Base-by-base conservation (phyloP, 2,329 filamentous ascomycete species). In the Ploettnerulaceae sp. region DNA sequence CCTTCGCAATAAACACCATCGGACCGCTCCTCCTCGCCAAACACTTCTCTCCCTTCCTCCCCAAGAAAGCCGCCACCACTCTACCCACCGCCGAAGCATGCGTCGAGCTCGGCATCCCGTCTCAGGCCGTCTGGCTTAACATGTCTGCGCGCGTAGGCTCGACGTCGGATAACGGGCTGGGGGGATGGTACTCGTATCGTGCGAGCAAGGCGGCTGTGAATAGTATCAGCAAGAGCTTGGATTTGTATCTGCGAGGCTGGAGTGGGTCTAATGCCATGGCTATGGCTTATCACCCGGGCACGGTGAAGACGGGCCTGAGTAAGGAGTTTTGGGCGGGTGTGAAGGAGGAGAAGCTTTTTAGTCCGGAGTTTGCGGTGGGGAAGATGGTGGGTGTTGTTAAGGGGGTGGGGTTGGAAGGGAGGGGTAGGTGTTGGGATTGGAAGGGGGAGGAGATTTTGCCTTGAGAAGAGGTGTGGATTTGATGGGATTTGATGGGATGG, bases 161-260 rank as follows among this genome's bases (percentile, higher is more conserved):
- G 24, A 84, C 84, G 17, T 69, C 75, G 0, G 86, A 91, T 57
- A 91, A 94, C 59, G 62, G 67, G 2, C 70, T 82, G 0, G 88
- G 87, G 2, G 88, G 88, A 0, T 93, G 87, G 88, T 94, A 89
- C 64, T 81, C 75, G 46, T 93, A 93, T 65, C 81, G 88, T 11
- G 78, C 83, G 6, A 83, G 78, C 43, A 94, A 93, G 66, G 79
- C 86, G 0, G 86, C 75, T 2, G 79, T 91, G 3, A 88, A 82
- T 54, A 82, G 82, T 59, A 48, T 89, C 9, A 78, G 79, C 6
- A 86, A 82, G 66, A 84, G 77, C 5, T 81, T 89, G 51, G 87
- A 93, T 62, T 72, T 84, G 21, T 76, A 81, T 60, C 66, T 93
- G 24, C 66, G 66, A 26, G 69, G 73, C 3, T 71, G 73, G 32